phyloP scores from a whole-genome alignment of 2,329 filamentous ascomycete genomes.

The Pyricularia pennisetigena region DNA sequence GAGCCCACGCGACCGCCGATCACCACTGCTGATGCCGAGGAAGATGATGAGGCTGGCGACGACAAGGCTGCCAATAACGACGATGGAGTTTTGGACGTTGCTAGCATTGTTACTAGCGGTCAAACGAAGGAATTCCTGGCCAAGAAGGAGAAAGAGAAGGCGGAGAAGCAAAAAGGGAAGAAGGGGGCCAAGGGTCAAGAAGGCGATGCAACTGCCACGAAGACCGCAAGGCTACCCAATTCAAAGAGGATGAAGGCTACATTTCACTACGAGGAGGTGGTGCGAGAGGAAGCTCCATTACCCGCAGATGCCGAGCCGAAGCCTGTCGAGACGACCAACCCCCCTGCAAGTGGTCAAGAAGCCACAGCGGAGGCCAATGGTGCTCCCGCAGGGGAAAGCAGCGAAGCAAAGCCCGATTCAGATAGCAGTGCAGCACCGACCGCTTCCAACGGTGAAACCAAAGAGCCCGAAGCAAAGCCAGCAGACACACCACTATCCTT shows the following conservation, averaged over 20 bases:
- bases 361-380: slow-evolving; percentile 6
- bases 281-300: slow-evolving; percentile 31
- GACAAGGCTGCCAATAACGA: slow-evolving; percentile 36
- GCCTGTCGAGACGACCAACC: slow-evolving; percentile 1
- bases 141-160: slow-evolving; percentile 73
- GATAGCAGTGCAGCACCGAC: background rate
- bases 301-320: background rate
- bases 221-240: slow-evolving; percentile 56
- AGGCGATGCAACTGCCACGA: slow-evolving; percentile 39
- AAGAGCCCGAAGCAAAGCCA: slow-evolving; percentile 3
- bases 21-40: slow-evolving; percentile 11
- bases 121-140: slow-evolving; percentile 76
- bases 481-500: slow-evolving; percentile 8
- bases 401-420: background rate
- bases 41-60: slow-evolving; percentile 28
- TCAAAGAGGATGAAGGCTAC: slow-evolving; percentile 58
- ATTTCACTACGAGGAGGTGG: slow-evolving; percentile 64
- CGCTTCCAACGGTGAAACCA: slow-evolving; percentile 3
- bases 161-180: slow-evolving; percentile 50
- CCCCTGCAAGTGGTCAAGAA: slow-evolving; percentile 7
- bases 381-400: background rate
- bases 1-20: slow-evolving; percentile 16
- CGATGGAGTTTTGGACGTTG: slow-evolving; percentile 74
- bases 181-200: slow-evolving; percentile 54
- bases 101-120: slow-evolving; percentile 73